Evolutionary conservation across 2,329 filamentous ascomycete species (phyloP).

Genomic region (Aspergillaceae sp.): DNA sequence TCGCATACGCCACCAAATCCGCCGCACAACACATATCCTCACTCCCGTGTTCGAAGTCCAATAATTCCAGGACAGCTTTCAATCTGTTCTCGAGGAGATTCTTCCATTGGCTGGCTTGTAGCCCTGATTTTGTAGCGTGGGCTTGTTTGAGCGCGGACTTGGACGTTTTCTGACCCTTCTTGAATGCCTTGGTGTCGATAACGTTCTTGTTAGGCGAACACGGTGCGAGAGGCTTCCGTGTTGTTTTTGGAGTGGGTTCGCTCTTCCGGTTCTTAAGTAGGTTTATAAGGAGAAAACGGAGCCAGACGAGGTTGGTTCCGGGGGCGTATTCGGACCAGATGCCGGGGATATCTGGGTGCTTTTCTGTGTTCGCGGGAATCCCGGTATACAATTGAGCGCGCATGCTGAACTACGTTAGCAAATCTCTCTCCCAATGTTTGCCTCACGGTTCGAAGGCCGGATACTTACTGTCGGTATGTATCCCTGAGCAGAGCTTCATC

Average conservation of each 20-base stretch:
- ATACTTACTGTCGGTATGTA: conserved; percentile 35
- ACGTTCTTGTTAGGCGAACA: conserved; percentile 25
- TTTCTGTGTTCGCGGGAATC: conserved; percentile 33
- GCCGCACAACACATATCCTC: conserved; percentile 37
- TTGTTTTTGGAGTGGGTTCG: conserved; percentile 6
- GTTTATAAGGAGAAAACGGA: conserved; percentile 52
- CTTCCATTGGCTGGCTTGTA: conserved; percentile 17
- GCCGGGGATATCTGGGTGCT: conserved; percentile 24
- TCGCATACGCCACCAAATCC: conserved; percentile 36
- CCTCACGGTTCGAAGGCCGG: not conserved
- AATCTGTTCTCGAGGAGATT: conserved; percentile 26
- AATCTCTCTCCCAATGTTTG: not conserved
- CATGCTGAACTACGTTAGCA: conserved; percentile 23
- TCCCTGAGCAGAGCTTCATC: conserved; percentile 33
- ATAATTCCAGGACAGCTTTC: conserved; percentile 23
- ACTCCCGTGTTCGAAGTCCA: conserved; percentile 31
- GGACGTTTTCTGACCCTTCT: not conserved
- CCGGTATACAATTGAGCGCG: conserved; percentile 35
- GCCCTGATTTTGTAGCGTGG: conserved; percentile 7
- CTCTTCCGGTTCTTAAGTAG: conserved; percentile 38
- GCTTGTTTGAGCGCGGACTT: conserved; percentile 3
- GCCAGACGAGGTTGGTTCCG: conserved; percentile 55
- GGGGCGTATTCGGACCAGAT: conserved; percentile 51
- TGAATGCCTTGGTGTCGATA: conserved; percentile 1
- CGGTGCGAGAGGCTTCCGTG: conserved; percentile 23